Base-by-base conservation (phyloP, 805 yeast species). In the Priceomyces melissophilus region DNA sequence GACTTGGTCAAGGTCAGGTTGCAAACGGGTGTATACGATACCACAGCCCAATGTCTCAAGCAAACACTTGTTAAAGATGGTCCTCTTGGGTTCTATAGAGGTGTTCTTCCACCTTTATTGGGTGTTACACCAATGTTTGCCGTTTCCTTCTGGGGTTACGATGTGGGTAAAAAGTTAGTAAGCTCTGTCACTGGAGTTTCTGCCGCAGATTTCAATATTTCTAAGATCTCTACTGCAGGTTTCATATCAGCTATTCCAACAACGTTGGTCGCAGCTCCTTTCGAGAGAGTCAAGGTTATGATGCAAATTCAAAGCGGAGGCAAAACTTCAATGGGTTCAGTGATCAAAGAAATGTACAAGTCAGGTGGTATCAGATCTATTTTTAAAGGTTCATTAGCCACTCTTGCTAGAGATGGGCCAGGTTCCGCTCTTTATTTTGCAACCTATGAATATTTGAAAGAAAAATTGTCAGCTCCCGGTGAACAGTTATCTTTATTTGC, bases 71-170 rank as follows among this genome's bases (percentile, higher is more conserved):
- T 75, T n/a, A 73, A 75, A 20, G 88, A 84, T 46, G 96, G 96
- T 0, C 78, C 80, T 3, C 49, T 71, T 17, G 97, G 98, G 1
- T 79, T 91, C 49, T 91, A 91, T 65, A 73, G 95, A 57, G 99
- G 99, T 44, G 97, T 93, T 26, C 73, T 86, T 10, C 96, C 98
- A 10, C 99, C 99, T 3, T 67, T 91, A 39, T 59, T 87, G n/a
- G 99, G 99, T 16, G 97, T 91, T 15, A 93, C 98, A 0, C 99
- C 99, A 23, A 93, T 91, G 87, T 93, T 93, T 71, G 98, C 98
- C 2, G 93, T 93, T 16, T 85, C 96, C 2, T 91, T 91, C 69
- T 91, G 99, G 98, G 98, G 98, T 57, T 91, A 93, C 63, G 97
- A 89, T 57, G 72, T 87, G 39, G 98, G 98, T 47, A 89, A 88